phyloP scores from a whole-genome alignment of 1,139 yeast genomes.

The Sugiyamaella grinbergsii region DNA sequence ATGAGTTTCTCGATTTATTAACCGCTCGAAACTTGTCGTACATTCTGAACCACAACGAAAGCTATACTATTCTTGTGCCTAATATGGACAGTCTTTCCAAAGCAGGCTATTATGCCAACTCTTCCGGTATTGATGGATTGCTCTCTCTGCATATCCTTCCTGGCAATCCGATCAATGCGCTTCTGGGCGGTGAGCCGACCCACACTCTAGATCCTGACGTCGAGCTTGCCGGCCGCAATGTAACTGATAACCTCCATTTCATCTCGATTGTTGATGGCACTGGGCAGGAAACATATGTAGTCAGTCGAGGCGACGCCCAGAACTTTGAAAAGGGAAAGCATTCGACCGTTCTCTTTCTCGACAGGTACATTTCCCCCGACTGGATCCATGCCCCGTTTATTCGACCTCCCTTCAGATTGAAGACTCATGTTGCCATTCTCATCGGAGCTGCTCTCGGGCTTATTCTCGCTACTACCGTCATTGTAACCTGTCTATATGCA shows the following conservation, averaged over 20 bases:
- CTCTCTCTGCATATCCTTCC: slow-evolving; percentile 72
- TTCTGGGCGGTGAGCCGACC: slow-evolving; percentile 41
- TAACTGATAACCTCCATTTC: slow-evolving; percentile 38
- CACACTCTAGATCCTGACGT: slow-evolving; percentile 51
- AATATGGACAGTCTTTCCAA: slow-evolving; percentile 57
- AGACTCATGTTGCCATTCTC: slow-evolving; percentile 42
- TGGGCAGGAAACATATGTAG: slow-evolving; percentile 65
- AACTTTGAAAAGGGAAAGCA: slow-evolving; percentile 2
- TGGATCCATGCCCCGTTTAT: slow-evolving; percentile 55
- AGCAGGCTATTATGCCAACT: slow-evolving; percentile 49
- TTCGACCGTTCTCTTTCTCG: slow-evolving; percentile 68
- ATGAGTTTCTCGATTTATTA: slow-evolving; percentile 54
- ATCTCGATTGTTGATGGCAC: slow-evolving; percentile 52
- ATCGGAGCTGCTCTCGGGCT: slow-evolving; percentile 44
- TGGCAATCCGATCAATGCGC: slow-evolving; percentile 46
- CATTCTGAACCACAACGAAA: slow-evolving; percentile 38
- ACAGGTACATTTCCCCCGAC: slow-evolving; percentile 61
- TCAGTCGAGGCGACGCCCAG: slow-evolving; percentile 69
- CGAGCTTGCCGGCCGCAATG: slow-evolving; percentile 48
- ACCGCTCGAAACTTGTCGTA: slow-evolving; percentile 42
- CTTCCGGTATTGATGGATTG: slow-evolving; percentile 54
- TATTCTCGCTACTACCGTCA: slow-evolving; percentile 35
- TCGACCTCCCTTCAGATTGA: slow-evolving; percentile 38
- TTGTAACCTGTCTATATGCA: slow-evolving; percentile 29
- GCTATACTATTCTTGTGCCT: slow-evolving; percentile 78